phyloP scores from a whole-genome alignment of 129 eudicot species.

The Erigeron canadensis region DNA sequence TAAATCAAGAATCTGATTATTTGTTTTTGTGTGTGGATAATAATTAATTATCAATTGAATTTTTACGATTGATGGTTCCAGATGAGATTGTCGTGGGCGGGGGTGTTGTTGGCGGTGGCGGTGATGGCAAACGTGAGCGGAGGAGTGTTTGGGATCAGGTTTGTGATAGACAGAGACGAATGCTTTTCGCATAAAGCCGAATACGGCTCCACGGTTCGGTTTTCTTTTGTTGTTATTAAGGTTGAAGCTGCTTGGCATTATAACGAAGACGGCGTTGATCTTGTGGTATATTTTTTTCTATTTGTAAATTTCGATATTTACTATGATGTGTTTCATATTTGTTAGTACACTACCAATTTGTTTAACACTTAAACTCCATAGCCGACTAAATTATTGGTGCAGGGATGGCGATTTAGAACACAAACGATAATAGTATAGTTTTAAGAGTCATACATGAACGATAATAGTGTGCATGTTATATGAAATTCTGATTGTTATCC shows the following conservation, averaged over 20 bases:
- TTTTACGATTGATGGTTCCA: conserved; percentile 21
- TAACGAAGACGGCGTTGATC: conserved; percentile 76
- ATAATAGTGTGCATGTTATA: neutral
- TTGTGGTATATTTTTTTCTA: conserved; percentile 50
- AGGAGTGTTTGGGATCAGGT: conserved; percentile 66
- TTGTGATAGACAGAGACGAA: conserved; percentile 83
- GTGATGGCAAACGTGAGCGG: conserved; percentile 35
- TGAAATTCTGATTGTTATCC: neutral
- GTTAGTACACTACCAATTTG: too few relatives aligned
- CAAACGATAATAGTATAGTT: neutral
- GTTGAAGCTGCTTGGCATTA: conserved; percentile 80
- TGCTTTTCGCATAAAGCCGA: conserved; percentile 82
- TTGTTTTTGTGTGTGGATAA: too few relatives aligned
- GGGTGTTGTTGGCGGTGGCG: conserved; percentile 22
- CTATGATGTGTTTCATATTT: neutral
- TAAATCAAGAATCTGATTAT: too few relatives aligned
- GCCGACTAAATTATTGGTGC: too few relatives aligned
- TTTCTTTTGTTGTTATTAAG: conserved; percentile 83
- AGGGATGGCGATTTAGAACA: too few relatives aligned
- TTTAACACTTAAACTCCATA: too few relatives aligned
- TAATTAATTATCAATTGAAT: neutral
- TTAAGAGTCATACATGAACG: neutral
- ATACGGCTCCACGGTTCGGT: conserved; percentile 66
- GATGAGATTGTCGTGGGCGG: conserved; percentile 40
- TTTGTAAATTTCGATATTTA: neutral